phyloP scores from a whole-genome alignment of 306 rosid species.

The Oemleria cerasiformis region DNA sequence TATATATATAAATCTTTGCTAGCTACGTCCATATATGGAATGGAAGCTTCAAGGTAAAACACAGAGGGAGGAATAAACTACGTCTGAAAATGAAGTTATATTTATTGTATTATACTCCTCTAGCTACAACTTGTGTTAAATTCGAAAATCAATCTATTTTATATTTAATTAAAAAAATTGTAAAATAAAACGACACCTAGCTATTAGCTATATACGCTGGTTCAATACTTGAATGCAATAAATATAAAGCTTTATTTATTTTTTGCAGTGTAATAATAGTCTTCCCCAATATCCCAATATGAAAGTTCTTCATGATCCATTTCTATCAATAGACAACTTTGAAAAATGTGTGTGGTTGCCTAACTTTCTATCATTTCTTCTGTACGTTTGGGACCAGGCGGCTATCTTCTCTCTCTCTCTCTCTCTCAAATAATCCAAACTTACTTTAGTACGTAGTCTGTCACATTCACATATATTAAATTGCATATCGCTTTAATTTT shows the following conservation, averaged over 20 bases:
- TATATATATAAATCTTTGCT: not conserved
- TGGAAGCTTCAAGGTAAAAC: not conserved
- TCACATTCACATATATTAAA: constrained; percentile 9
- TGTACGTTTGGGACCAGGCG: constrained; percentile 27
- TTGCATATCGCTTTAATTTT: constrained; percentile 25
- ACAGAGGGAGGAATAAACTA: not conserved
- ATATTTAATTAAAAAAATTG: no score
- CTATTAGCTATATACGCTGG: no score
- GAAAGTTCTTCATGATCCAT: not conserved
- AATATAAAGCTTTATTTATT: not conserved
- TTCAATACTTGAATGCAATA: no score
- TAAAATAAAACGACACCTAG: no score
- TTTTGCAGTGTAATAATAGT: no score
- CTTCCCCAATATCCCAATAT: no score
- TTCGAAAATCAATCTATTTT: no score
- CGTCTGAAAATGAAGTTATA: no score
- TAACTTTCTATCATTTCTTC: constrained; percentile 13
- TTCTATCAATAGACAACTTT: not conserved
- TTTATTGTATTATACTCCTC: no score
- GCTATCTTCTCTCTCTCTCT: constrained; percentile 13
- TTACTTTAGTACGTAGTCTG: constrained; percentile 2
- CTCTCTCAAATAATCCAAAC: not conserved
- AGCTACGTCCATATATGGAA: not conserved
- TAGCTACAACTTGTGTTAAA: no score
- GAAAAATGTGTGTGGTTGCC: constrained; percentile 9